phyloP scores from a whole-genome alignment of 2,329 filamentous ascomycete species.

The Moelleriella libera region DNA sequence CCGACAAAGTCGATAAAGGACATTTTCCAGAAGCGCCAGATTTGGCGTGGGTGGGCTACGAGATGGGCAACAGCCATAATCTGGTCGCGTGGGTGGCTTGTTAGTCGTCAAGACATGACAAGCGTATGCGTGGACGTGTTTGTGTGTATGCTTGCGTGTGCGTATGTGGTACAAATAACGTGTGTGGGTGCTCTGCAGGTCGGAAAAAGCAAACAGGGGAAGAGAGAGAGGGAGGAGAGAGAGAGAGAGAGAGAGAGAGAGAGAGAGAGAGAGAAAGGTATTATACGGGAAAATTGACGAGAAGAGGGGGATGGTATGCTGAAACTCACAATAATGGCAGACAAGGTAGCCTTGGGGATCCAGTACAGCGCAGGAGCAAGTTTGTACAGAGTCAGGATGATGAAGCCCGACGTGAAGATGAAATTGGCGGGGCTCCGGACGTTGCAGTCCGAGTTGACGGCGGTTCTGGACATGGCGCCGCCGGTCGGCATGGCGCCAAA shows the following conservation, averaged over 20 bases:
- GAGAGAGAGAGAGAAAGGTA: not conserved
- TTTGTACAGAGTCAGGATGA: slow-evolving; percentile 47
- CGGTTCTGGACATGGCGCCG: slow-evolving; percentile 53
- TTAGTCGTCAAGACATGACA: not conserved
- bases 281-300: not conserved
- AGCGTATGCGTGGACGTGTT: too few relatives aligned
- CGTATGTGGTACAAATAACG: too few relatives aligned
- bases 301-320: not conserved
- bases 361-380: slow-evolving; percentile 48
- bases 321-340: slow-evolving; percentile 42
- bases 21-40: slow-evolving; percentile 50
- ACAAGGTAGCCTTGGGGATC: slow-evolving; percentile 52
- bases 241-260: too few relatives aligned
- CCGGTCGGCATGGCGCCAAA: slow-evolving; percentile 51
- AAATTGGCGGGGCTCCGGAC: slow-evolving; percentile 49
- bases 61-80: slow-evolving; percentile 51
- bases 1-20: slow-evolving; percentile 51
- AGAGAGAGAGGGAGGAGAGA: too few relatives aligned
- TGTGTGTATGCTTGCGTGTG: too few relatives aligned
- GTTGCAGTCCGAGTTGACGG: slow-evolving; percentile 50
- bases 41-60: slow-evolving; percentile 41
- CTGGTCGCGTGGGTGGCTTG: slow-evolving; percentile 7
- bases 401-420: slow-evolving; percentile 44
- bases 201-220: too few relatives aligned
- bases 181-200: too few relatives aligned